phyloP scores from a whole-genome alignment of 2,329 filamentous ascomycete species.

The Sclerotiophoma versabilis region DNA sequence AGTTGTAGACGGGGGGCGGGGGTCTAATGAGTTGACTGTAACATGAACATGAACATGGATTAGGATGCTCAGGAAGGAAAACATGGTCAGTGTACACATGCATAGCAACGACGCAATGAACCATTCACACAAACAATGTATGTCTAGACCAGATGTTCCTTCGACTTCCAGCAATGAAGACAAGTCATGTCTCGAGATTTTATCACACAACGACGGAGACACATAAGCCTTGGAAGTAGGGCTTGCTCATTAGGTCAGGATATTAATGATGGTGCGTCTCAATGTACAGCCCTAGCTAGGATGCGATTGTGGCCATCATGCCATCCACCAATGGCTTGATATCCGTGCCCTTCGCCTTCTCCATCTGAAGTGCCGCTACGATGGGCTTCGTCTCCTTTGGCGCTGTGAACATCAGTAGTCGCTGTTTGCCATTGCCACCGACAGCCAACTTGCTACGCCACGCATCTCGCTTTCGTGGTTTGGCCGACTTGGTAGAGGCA shows the following conservation, averaged over 20 bases:
- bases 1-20: slow-evolving; percentile 24
- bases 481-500: slow-evolving; percentile 6
- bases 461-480: slow-evolving; percentile 23
- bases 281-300: neutral
- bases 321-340: slow-evolving; percentile 27
- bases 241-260: neutral
- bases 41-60: neutral
- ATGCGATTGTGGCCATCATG: slow-evolving; percentile 17
- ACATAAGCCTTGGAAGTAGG: neutral
- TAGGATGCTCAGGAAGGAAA: neutral
- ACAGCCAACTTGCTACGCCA: slow-evolving; percentile 18
- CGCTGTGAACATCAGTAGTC: slow-evolving; percentile 17
- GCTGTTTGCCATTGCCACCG: slow-evolving; percentile 9
- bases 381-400: slow-evolving; percentile 22
- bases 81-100: neutral
- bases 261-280: neutral
- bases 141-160: too few relatives aligned
- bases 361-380: slow-evolving; percentile 26
- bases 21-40: neutral
- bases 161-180: neutral
- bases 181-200: too few relatives aligned
- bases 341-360: slow-evolving; percentile 34
- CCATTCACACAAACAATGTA: neutral
- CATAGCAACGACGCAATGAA: slow-evolving; percentile 7
- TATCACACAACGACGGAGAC: too few relatives aligned